Conservation (phyloP, 139 green algal genomes). For the Trebouxia sp. region DNA sequence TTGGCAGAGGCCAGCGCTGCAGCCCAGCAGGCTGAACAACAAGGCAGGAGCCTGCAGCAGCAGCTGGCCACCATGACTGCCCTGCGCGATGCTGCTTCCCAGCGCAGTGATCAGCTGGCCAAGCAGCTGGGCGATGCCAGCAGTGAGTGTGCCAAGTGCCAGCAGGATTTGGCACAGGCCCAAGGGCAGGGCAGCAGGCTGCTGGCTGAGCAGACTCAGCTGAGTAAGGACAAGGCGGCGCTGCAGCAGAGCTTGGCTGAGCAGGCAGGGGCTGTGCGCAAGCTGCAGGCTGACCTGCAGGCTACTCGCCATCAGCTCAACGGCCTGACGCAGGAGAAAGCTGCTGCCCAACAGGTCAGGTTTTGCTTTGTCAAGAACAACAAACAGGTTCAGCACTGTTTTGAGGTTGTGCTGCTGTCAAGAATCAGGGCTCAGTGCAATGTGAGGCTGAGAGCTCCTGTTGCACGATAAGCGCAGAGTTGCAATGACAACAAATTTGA, state of each 20-base stretch:
- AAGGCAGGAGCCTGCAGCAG: conserved; percentile 1
- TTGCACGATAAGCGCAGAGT: no score
- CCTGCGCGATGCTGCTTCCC: background rate
- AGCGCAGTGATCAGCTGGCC: background rate
- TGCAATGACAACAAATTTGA: no score
- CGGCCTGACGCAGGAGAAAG: conserved; percentile 6
- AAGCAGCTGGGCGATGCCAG: background rate
- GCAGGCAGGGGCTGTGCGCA: background rate
- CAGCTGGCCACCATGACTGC: conserved; percentile 20
- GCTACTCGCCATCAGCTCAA: background rate
- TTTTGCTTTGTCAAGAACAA: no score
- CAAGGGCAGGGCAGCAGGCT: conserved; percentile 14
- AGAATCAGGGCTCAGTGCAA: no score
- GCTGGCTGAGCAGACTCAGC: background rate
- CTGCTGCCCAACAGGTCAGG: background rate
- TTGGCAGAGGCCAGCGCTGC: conserved; percentile 4
- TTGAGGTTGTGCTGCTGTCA: no score
- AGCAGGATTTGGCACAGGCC: background rate
- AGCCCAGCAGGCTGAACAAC: conserved; percentile 20
- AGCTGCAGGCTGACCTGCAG: conserved; percentile 7
- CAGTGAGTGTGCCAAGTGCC: background rate
- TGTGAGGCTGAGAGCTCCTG: no score
- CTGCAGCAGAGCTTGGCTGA: conserved; percentile 21
- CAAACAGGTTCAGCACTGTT: no score
- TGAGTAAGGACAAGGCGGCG: background rate